Evolutionary conservation across 176 grass and related monocot species (phyloP), one percentile per base, ranked within the genome.

Genomic region (Miscanthus lutarioriparius): DNA sequence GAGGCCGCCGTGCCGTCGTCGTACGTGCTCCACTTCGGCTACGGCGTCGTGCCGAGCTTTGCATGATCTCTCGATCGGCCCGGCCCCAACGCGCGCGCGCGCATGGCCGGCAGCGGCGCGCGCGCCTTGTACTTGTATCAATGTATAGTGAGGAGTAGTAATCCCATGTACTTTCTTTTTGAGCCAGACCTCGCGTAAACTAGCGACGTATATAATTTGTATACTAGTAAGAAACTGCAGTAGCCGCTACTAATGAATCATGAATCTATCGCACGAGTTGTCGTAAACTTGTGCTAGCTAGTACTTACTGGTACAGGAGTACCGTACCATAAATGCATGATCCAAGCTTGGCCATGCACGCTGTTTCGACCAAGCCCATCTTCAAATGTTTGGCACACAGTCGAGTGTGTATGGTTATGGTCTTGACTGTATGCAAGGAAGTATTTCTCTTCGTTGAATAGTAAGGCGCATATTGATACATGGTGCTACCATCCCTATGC

Each of bases 11-110:
- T 86, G 22, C 80, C 86, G 19, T 79, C 81, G 64, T 38, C 79
- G 13, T 83, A 94, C 92, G 87, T 95, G 92, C 84, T 87, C 30
- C 89, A 95, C 53, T 75, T 82, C 56, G 85, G 83, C 33, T 98
- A 93, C 69, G 80, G 96, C n/a, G 89, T 98, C 25, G 96, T 98
- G 68, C 96, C 93, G 20, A 90, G 77, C 58, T 97, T 97, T 79
- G 89, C 77, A 91, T 53, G 15, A 48, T 26, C 48, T 16, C 8
- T 16, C 62, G 13, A 20, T 15, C 66, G 6, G 51, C 6, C 8
- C 20, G 53, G 4, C 48, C 33, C 22, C 58, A n/a, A 20, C 80
- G 32, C 47, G 62, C 27, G 61, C 67, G 19, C 15, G 16, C 49
- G 17, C 45, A 48, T 28, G 78, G 27, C 44, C 78, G 47, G 19